Evolutionary conservation across 257 asterid genomes (phyloP), one percentile per base, ranked within the genome.

Genomic region (Handroanthus guayacan): DNA sequence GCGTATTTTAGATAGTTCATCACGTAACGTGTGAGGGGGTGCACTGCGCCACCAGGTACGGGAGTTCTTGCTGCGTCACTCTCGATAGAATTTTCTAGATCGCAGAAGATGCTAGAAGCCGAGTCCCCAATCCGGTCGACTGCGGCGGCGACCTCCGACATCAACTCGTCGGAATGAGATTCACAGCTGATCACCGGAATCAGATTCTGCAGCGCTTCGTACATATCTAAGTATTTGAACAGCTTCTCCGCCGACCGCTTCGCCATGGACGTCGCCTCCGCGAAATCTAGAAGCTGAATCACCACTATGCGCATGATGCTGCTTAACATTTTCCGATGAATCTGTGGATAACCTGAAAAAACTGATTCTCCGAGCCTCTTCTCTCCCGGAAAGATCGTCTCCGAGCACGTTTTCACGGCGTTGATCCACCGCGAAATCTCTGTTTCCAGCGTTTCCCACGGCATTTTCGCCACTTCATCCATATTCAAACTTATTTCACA

Each of bases 21-120:
- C 41, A 92, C 95, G 82, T 92, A 92, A 3, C 97, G 96, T 2
- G 97, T 90, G 5, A 94, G 84, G 0, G 99, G 99, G 78, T 94
- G 99, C 56, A 94, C 93, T 1, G 97, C 99, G 34, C 97, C 99
- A 1, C 99, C 99, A 0, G 97, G 97, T 5, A 92, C 96, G 0
- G 95, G 86, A 0, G 82, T 80, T 34, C 87, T 83, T 0, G 96
- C 87, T 0, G 52, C 74, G 51, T 94, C 99, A 38, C 86, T 72
- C 68, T 80, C 82, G 80, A 94, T 90, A 2, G 96, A 90, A 25
- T 80, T 89, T 51, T 94, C 97, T 0, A 94, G 87, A 58, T 92
- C 96, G 75, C 81, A 79, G 74, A 94, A 87, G 14, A 88, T 87
- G 62, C 86, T 83, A 9, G 84, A 89, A 2, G 88, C 93, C 0